Evolutionary conservation across 106 monocot species (phyloP).

Genomic region (Dendrobium nobile): DNA sequence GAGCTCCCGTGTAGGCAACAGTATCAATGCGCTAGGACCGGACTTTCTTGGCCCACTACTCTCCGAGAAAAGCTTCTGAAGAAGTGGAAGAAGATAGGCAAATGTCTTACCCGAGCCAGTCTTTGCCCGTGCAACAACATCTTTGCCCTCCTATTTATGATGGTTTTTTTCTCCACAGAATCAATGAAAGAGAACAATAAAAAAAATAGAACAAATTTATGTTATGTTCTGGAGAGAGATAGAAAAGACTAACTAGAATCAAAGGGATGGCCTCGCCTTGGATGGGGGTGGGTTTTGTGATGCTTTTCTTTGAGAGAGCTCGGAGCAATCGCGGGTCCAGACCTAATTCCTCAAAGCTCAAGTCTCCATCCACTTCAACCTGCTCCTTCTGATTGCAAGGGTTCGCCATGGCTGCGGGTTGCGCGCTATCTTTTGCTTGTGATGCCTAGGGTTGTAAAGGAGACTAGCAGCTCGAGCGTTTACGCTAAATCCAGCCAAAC

Average conservation of each 20-base stretch:
- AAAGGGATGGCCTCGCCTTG: constrained; percentile 68
- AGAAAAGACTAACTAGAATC: constrained; percentile 44
- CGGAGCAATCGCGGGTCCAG: constrained; percentile 63
- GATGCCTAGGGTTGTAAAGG: too few species aligned
- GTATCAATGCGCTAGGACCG: constrained; percentile 51
- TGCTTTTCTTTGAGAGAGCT: constrained; percentile 59
- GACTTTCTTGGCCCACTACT: constrained; percentile 26
- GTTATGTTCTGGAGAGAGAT: background rate
- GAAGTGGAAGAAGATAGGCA: constrained; percentile 77
- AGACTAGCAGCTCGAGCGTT: too few species aligned
- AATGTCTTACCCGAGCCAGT: constrained; percentile 93
- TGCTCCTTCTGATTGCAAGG: constrained; percentile 1
- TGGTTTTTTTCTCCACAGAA: background rate
- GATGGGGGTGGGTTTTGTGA: constrained; percentile 58
- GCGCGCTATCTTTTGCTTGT: background rate
- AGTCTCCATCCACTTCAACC: constrained; percentile 31
- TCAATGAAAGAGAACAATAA: background rate
- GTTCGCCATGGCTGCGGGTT: background rate
- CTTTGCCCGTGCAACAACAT: constrained; percentile 78
- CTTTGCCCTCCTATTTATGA: constrained; percentile 67
- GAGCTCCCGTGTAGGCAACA: constrained; percentile 75
- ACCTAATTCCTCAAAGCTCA: constrained; percentile 65
- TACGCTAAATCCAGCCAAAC: too few species aligned
- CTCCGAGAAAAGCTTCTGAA: constrained; percentile 67
- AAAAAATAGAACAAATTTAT: background rate